A percentile compares a stretch with the other conserved stretches of the same genome.
Evolutionary conservation across 2,329 filamentous ascomycete species (phyloP).

Genomic region (Aureobasidium sp.): DNA sequence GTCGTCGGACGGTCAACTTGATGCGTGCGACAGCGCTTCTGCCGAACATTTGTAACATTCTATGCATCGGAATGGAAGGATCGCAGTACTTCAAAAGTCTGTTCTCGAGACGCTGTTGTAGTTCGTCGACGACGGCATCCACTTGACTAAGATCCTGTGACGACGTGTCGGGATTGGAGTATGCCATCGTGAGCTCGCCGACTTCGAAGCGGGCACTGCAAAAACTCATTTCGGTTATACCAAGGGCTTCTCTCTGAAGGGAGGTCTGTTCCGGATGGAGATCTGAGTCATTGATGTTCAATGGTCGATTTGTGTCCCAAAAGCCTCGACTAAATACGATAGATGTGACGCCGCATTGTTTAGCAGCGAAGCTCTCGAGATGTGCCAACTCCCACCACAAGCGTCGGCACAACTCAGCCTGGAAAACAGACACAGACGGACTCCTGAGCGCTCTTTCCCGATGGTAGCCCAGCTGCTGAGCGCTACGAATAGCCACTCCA

Average conservation of each 20-base stretch:
- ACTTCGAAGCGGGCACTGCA: conserved; percentile 35
- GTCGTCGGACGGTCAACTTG: conserved; percentile 38
- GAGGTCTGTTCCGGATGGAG: conserved; percentile 33
- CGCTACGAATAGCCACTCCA: conserved; percentile 50
- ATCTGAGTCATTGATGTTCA: conserved; percentile 29
- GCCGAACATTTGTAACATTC: conserved; percentile 36
- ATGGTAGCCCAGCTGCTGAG: conserved; percentile 52
- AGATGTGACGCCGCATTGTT: conserved; percentile 20
- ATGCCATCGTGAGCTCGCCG: conserved; percentile 29
- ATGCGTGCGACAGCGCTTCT: conserved; percentile 35
- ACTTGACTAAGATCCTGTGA: conserved; percentile 13
- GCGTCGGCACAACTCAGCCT: conserved; percentile 49
- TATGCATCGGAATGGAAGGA: conserved; percentile 33
- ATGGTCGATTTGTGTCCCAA: conserved; percentile 25
- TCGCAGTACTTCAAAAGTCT: conserved; percentile 39
- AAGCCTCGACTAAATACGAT: conserved; percentile 13
- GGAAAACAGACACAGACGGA: conserved; percentile 38
- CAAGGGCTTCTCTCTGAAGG: conserved; percentile 37
- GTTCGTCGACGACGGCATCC: conserved; percentile 26
- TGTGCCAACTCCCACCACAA: conserved; percentile 55
- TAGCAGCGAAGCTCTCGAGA: conserved; percentile 38
- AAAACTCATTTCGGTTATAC: conserved; percentile 46
- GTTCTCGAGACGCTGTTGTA: conserved; percentile 34
- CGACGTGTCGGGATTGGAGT: neutral
- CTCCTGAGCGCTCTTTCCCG: conserved; percentile 46